Conservation (phyloP, 805 yeast genomes). For the Candida germanica region DNA sequence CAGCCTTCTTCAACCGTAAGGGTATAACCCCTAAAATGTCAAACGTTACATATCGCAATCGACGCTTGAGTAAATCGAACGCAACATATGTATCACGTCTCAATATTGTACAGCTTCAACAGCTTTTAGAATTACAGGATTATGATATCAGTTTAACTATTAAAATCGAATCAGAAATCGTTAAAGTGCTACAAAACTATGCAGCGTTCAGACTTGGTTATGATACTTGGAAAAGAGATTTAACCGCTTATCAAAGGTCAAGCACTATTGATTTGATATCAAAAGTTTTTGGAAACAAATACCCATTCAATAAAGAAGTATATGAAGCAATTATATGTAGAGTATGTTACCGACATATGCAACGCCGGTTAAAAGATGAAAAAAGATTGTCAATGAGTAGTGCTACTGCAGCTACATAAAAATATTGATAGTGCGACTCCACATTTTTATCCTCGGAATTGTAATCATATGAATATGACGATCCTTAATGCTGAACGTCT, state of each 20-base stretch:
- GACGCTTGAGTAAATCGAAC: too few species aligned
- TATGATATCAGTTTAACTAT: slow-evolving; percentile 8
- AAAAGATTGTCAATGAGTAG: too few species aligned
- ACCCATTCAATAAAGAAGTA: slow-evolving; percentile 5
- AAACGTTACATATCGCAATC: too few species aligned
- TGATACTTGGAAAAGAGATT: slow-evolving; percentile 7
- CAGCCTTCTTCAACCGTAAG: too few species aligned
- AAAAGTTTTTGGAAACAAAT: slow-evolving; percentile 6
- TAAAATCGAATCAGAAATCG: slow-evolving; percentile 6
- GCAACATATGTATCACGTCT: too few species aligned
- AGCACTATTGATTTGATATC: slow-evolving; percentile 5
- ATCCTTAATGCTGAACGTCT: slow-evolving; percentile 51
- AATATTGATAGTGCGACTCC: too few species aligned
- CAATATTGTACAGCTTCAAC: slow-evolving; percentile 6
- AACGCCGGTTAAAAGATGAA: neutral
- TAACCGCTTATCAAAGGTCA: slow-evolving; percentile 2
- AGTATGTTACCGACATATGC: slow-evolving; percentile 7
- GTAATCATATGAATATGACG: slow-evolving; percentile 8
- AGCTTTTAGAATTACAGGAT: slow-evolving; percentile 4
- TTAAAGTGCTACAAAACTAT: slow-evolving; percentile 5
- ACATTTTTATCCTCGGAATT: too few species aligned
- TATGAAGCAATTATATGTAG: slow-evolving; percentile 6
- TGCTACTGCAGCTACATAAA: too few species aligned
- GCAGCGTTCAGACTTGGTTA: slow-evolving; percentile 9
- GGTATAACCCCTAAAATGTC: too few species aligned